Conservation (phyloP, 2,329 filamentous ascomycete genomes). For the Coniella lustricola region DNA sequence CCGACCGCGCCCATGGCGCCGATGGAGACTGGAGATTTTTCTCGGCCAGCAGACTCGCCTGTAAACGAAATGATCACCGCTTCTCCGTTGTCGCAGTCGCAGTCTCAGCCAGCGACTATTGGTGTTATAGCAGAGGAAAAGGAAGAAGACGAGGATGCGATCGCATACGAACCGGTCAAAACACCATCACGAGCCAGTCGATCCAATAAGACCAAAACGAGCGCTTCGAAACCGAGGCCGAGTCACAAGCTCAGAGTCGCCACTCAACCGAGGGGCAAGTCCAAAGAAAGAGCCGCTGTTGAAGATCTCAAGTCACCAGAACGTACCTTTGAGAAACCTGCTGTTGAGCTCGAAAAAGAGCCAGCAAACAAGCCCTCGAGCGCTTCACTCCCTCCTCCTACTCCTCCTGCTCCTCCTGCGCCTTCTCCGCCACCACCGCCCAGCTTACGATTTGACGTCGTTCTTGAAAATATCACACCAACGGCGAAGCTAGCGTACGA, state of each 20-base stretch:
- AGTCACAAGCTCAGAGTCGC: not conserved
- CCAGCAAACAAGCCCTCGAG: slow-evolving; percentile 10
- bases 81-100: not conserved
- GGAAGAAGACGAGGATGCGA: slow-evolving; percentile 10
- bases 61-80: not conserved
- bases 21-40: not conserved
- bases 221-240: not conserved
- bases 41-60: not conserved
- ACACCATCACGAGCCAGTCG: slow-evolving; percentile 8
- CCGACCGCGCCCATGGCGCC: slow-evolving; percentile 3
- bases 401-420: no score
- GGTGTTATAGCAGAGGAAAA: not conserved
- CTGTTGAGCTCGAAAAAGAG: slow-evolving; percentile 9
- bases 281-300: not conserved
- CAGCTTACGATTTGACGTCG: slow-evolving; percentile 22
- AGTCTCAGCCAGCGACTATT: not conserved
- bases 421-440: not conserved
- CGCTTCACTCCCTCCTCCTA: not conserved
- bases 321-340: not conserved
- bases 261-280: not conserved
- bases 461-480: slow-evolving; percentile 22
- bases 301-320: not conserved
- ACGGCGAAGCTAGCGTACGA: slow-evolving; percentile 20
- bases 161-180: slow-evolving; percentile 13
- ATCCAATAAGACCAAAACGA: not conserved